Base-by-base conservation (phyloP, 495 filamentous ascomycete species). In the Durotheca rogersii region DNA sequence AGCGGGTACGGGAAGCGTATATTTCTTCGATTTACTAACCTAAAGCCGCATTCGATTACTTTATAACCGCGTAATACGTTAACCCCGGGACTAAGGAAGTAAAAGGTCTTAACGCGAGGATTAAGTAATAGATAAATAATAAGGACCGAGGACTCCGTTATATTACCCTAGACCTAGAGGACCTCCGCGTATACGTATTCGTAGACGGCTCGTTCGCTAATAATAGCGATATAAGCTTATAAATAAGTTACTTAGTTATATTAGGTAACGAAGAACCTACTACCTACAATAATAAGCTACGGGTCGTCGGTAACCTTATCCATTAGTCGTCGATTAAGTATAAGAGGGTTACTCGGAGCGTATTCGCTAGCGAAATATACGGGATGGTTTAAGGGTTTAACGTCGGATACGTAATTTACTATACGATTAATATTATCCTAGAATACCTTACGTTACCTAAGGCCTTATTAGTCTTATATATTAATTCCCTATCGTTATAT, bases 191-290 rank as follows among this genome's bases (percentile, higher is more conserved):
- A 1, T 47, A 25, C n/a, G 27, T 47, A 16, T 47, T 47, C 16
- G 35, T 37, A 12, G 43, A 47, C 12, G 43, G 31, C 2, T 47
- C 43, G 1, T 47, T 50, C 23, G 46, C 46, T 2, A 50, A 50
- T 29, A 50, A 50, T 17, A 50, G 23, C 23, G 46, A 50, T 17
- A n/a, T 41, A 18, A 51, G 38, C 15, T 51, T 31, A 4, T 38
- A 51, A 18, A 41, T 51, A n/a, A 38, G 47, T 2, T 43, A 35
- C 23, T 7, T 32, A 9, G 30, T 51, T 12, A 7, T 43, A 6
- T 2, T 51, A 1, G 25, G 30, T 1, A 50, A 30, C 10, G 47
- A 51, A 21, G 18, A 31, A 19, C 10, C 21, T 21, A 41, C 27
- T 7, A 16, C 1, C 20, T 7, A 19, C 17, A 34, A 50, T 11